These are phyloP conservation scores for Gigaspora rosea DNA, from an alignment of 192 early-diverging fungal genomes.

Conservation along the genomic window DNA sequence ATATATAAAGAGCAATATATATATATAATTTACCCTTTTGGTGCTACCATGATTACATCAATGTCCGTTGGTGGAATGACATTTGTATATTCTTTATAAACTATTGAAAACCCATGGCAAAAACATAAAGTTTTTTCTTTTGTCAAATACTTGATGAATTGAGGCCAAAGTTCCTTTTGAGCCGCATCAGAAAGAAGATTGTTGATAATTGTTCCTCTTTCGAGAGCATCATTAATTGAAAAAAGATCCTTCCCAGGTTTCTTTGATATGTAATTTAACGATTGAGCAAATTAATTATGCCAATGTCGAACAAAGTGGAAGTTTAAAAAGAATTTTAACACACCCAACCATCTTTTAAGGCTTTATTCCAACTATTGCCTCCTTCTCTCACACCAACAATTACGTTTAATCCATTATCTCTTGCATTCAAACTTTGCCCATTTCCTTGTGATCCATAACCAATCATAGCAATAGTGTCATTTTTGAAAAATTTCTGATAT, in stretches of 20 bases:
- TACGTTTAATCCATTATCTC: conserved; percentile 96
- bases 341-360: conserved; percentile 90
- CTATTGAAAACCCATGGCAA: conserved; percentile 94
- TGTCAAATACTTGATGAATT: conserved; percentile 85
- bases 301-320: neutral
- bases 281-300: neutral
- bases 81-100: conserved; percentile 89
- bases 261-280: neutral
- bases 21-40: conserved; percentile 65
- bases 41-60: conserved; percentile 95
- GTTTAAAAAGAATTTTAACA: neutral
- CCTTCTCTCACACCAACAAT: conserved; percentile 92
- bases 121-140: conserved; percentile 99
- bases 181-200: conserved; percentile 96
- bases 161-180: conserved; percentile 88
- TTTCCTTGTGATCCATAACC: conserved; percentile 96
- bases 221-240: conserved; percentile 84
- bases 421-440: conserved; percentile 91
- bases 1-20: neutral
- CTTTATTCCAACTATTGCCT: conserved; percentile 87
- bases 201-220: conserved; percentile 90
- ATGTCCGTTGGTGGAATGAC: conserved; percentile 89
- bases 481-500: conserved; percentile 85
- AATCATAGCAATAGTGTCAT: conserved; percentile 90
- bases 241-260: conserved; percentile 95